A percentile compares a stretch with the other conserved stretches of the same genome.
Evolutionary conservation across 169 alveolate genomes (phyloP).

Genomic region (Cryptosporidium andersoni): DNA sequence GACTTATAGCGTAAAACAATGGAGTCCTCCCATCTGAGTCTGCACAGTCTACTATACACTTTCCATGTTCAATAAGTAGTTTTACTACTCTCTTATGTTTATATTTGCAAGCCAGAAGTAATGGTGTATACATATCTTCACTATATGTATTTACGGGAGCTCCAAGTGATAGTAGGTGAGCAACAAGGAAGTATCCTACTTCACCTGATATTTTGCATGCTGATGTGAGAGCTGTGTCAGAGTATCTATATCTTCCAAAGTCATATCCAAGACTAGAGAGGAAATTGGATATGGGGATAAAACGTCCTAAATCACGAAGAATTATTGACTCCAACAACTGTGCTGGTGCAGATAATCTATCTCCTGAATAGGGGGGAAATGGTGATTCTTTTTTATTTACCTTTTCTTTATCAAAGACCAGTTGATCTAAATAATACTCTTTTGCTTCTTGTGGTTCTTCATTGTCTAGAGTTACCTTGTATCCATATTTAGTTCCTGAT

Average conservation of each 20-base stretch:
- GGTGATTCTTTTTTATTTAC: background rate
- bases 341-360: constrained; percentile 54
- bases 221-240: constrained; percentile 60
- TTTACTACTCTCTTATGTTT: constrained; percentile 49
- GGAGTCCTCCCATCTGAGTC: constrained; percentile 70
- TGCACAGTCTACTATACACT: constrained; percentile 12
- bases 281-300: constrained; percentile 32
- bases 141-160: constrained; percentile 48
- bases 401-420: constrained; percentile 7
- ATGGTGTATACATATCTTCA: constrained; percentile 52
- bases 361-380: constrained; percentile 46
- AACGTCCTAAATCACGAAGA: constrained; percentile 53
- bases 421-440: background rate
- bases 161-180: constrained; percentile 62
- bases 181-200: constrained; percentile 45
- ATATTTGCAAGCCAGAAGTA: constrained; percentile 40
- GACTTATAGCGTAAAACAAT: constrained; percentile 57
- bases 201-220: constrained; percentile 69
- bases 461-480: background rate
- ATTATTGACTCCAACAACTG: constrained; percentile 43
- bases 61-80: constrained; percentile 48
- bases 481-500: constrained; percentile 23
- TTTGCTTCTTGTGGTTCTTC: background rate
- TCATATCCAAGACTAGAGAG: constrained; percentile 43
- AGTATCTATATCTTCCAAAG: constrained; percentile 53